These are phyloP conservation scores for Xanthoconium separans DNA, from an alignment of 1,284 basidiomycete genomes.

Conservation along the genomic window DNA sequence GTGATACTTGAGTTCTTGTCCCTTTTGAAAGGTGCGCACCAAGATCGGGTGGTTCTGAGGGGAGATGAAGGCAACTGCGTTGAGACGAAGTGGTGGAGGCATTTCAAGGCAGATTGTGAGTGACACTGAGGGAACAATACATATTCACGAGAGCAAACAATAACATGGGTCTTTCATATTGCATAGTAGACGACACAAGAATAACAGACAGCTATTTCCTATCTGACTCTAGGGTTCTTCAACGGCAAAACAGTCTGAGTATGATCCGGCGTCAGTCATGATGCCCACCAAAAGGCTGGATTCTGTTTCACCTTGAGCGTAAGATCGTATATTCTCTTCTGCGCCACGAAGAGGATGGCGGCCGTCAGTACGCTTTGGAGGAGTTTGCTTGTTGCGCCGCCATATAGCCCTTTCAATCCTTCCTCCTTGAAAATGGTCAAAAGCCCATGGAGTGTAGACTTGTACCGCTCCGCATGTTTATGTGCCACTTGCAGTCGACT, in stretches of 20 bases:
- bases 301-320: constrained; percentile 52
- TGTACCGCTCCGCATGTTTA: constrained; percentile 60
- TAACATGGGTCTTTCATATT: not conserved
- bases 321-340: constrained; percentile 72
- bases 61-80: constrained; percentile 79
- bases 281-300: no score
- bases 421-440: constrained; percentile 73
- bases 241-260: constrained; percentile 18
- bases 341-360: constrained; percentile 85
- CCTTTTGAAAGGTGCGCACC: constrained; percentile 65
- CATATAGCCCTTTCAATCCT: constrained; percentile 81
- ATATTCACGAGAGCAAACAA: not conserved
- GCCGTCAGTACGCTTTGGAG: constrained; percentile 88
- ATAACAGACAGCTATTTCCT: not conserved
- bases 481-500: constrained; percentile 80
- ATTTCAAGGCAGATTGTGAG: constrained; percentile 33
- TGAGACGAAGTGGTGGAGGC: constrained; percentile 64
- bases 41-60: constrained; percentile 79
- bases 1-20: constrained; percentile 77
- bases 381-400: constrained; percentile 82
- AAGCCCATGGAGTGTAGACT: constrained; percentile 69
- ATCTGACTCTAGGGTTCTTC: constrained; percentile 7
- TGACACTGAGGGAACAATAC: no score
- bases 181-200: not conserved
- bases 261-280: constrained; percentile 2